phyloP scores from a whole-genome alignment of 2,329 filamentous ascomycete genomes.

The Aureobasidium uvarum region DNA sequence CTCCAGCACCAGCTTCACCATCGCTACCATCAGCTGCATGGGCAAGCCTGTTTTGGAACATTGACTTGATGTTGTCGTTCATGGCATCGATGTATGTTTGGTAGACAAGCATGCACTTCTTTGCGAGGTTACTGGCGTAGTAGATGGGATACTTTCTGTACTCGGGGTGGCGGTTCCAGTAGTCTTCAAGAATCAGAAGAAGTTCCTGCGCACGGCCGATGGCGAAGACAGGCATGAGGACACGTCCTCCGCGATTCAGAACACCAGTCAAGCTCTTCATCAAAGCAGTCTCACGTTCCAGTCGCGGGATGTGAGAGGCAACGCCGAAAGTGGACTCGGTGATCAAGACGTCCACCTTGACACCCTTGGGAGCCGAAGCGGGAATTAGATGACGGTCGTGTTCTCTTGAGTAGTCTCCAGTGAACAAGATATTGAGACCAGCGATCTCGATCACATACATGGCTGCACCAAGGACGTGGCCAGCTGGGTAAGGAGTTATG shows the following conservation, averaged over 20 bases:
- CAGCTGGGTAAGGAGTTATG: slow-evolving; percentile 94
- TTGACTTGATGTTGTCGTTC: slow-evolving; percentile 97
- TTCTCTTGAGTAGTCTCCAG: slow-evolving; percentile 94
- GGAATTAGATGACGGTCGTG: slow-evolving; percentile 95
- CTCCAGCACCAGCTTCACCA: slow-evolving; percentile 61
- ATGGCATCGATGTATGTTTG: slow-evolving; percentile 97
- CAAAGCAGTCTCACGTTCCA: slow-evolving; percentile 87
- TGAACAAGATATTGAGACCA: slow-evolving; percentile 94
- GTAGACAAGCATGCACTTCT: slow-evolving; percentile 98
- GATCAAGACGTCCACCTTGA: slow-evolving; percentile 95
- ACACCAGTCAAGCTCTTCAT: slow-evolving; percentile 95
- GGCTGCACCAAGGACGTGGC: slow-evolving; percentile 94
- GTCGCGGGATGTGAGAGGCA: slow-evolving; percentile 83
- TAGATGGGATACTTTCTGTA: slow-evolving; percentile 93
- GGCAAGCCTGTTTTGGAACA: slow-evolving; percentile 90
- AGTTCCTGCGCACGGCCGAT: slow-evolving; percentile 92
- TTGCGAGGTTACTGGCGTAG: slow-evolving; percentile 90
- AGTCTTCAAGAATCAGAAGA: slow-evolving; percentile 91
- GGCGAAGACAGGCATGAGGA: slow-evolving; percentile 92
- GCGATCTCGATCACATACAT: slow-evolving; percentile 99
- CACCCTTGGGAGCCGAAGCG: slow-evolving; percentile 79
- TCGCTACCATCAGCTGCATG: slow-evolving; percentile 67
- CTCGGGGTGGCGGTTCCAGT: slow-evolving; percentile 87
- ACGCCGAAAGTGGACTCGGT: slow-evolving; percentile 98
- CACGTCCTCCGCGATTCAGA: slow-evolving; percentile 85